These are phyloP conservation scores for Candida michaelii DNA, from an alignment of 805 yeast species.

Conservation along the genomic window DNA sequence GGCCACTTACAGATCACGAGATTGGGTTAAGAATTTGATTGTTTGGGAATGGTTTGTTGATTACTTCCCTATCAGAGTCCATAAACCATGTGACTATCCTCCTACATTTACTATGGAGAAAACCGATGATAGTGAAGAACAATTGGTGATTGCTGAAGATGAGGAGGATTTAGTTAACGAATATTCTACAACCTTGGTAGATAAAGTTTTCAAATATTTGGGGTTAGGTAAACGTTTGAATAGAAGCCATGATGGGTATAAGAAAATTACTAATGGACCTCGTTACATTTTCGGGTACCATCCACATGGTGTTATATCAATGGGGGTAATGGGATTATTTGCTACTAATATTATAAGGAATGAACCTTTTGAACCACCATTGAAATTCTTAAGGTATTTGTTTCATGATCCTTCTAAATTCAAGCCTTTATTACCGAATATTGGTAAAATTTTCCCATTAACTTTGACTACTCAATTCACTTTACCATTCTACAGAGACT, in stretches of 20 bases:
- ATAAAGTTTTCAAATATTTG: conserved; percentile 32
- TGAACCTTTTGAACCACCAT: conserved; percentile 42
- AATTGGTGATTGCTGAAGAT: conserved; percentile 26
- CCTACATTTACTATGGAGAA: conserved; percentile 62
- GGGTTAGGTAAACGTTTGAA: conserved; percentile 41
- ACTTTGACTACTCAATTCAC: conserved; percentile 83
- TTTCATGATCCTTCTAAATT: conserved; percentile 71
- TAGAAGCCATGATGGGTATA: conserved; percentile 17
- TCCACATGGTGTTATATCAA: conserved; percentile 94
- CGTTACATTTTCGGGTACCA: conserved; percentile 88
- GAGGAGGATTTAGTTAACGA: conserved; percentile 45
- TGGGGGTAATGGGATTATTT: conserved; percentile 85
- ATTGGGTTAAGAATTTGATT: conserved; percentile 52
- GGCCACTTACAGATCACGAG: conserved; percentile 55
- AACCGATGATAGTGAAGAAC: conserved; percentile 22
- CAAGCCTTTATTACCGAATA: conserved; percentile 73
- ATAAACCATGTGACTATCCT: conserved; percentile 63
- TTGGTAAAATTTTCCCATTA: conserved; percentile 68
- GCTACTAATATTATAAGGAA: conserved; percentile 55
- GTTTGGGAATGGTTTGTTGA: conserved; percentile 72
- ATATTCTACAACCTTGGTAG: conserved; percentile 34
- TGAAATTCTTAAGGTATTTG: conserved; percentile 30
- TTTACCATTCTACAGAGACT: conserved; percentile 84
- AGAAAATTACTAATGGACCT: conserved; percentile 54
- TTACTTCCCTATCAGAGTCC: conserved; percentile 78